Evolutionary conservation across 164 flowering plant species (phyloP), one percentile per base, ranked within the genome.

Genomic region (Vitis riparia): DNA sequence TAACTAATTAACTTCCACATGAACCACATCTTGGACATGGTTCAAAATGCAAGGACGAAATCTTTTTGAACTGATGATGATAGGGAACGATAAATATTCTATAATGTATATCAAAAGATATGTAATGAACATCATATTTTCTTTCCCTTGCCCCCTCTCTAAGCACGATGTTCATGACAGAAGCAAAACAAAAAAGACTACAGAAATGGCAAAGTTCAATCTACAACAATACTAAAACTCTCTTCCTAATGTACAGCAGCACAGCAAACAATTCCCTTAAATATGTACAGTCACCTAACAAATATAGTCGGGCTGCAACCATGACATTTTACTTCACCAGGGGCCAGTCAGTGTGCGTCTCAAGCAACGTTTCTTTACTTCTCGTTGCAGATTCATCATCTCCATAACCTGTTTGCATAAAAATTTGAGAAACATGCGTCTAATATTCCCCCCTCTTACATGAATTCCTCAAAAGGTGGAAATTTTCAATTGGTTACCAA

Each of bases 321-420:
- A 12, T 27, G 0, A 15, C 57, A 5, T 47, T 48, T 32, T 53
- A 63, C 66, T 79, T 78, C 59, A 92, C 96, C 92, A 90, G 1
- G 89, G 94, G 37, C 92, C 88, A 14, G 92, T 85, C 66, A 75
- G 84, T 55, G 94, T 83, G 78, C 94, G 75, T 71, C 96, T 83
- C 78, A 92, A 71, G 78, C 91, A 84, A 71, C 72, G 85, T 58
- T 64, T 83, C 75, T 89, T 89, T 0, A 57, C 64, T 50, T 82
- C 86, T 11, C 56, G 50, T 55, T 83, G 88, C 68, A 64, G 49
- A 62, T 80, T 81, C 77, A 85, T 82, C 78, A 79, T 81, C 83
- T 91, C 91, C 82, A 82, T 11, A 2, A 62, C 89, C 98, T 92
- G 88, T 13, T 23, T 6, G 2, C 44, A 37, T 37, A 23, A 37